phyloP scores from a whole-genome alignment of 78 protist species.

The Capsaspora owczarzaki region DNA sequence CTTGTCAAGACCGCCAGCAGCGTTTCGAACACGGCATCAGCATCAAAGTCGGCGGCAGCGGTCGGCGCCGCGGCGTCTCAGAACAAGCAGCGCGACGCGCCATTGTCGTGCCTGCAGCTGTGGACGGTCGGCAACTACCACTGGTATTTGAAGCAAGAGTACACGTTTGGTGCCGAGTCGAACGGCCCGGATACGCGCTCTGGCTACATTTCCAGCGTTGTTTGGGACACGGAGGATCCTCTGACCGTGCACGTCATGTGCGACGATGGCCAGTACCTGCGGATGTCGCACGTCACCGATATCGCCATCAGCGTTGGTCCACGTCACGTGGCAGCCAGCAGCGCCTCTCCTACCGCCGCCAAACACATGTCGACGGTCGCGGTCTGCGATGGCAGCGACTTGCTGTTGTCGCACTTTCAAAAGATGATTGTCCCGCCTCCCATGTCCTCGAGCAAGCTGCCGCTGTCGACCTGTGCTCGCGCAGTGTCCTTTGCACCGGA shows the following conservation, averaged over 20 bases:
- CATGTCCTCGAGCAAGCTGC: constrained; percentile 22
- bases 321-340: too few species aligned
- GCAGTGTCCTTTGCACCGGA: constrained; percentile 45
- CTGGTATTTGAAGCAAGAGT: constrained; percentile 22
- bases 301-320: too few species aligned
- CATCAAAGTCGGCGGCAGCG: too few species aligned
- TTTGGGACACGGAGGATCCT: not conserved
- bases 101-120: not conserved
- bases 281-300: too few species aligned
- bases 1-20: not conserved
- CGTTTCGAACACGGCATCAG: not conserved
- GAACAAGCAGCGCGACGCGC: too few species aligned
- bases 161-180: not conserved
- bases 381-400: constrained; percentile 38
- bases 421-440: constrained; percentile 62
- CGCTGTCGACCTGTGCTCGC: not conserved
- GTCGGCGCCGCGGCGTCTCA: too few species aligned
- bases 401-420: constrained; percentile 46
- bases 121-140: constrained; percentile 24
- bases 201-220: not conserved
- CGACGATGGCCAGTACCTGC: not conserved
- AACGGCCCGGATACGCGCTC: not conserved
- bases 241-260: not conserved
- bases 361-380: constrained; percentile 10
- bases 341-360: too few species aligned